Evolutionary conservation across 805 yeast genomes (phyloP).

Genomic region (Scheffersomyces ergatensis): DNA sequence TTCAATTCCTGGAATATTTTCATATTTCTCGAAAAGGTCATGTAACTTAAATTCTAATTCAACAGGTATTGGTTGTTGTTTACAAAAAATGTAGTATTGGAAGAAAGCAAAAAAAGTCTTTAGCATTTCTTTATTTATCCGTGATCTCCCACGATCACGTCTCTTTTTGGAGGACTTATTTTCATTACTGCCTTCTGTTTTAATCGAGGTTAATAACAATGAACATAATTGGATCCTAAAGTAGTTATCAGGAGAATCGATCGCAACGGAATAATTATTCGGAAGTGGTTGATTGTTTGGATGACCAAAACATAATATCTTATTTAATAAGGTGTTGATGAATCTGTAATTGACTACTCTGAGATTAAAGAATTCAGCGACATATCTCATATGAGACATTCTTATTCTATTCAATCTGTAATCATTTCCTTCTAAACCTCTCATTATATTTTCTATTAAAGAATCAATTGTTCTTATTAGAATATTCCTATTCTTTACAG

Average conservation of each 20-base stretch:
- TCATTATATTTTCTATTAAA: slow-evolving; percentile 57
- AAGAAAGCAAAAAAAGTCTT: slow-evolving; percentile 52
- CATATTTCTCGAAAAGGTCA: slow-evolving; percentile 35
- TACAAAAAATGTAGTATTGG: slow-evolving; percentile 69
- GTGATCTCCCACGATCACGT: neutral
- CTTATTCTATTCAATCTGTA: slow-evolving; percentile 59
- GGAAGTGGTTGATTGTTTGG: slow-evolving; percentile 56
- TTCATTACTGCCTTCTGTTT: slow-evolving; percentile 1
- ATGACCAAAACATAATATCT: slow-evolving; percentile 65
- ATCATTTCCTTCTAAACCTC: slow-evolving; percentile 66
- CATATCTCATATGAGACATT: slow-evolving; percentile 56
- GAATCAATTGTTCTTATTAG: slow-evolving; percentile 54
- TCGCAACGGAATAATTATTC: slow-evolving; percentile 33
- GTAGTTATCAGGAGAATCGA: slow-evolving; percentile 68
- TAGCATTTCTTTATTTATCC: slow-evolving; percentile 11
- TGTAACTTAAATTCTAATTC: slow-evolving; percentile 57
- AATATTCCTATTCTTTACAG: slow-evolving; percentile 31
- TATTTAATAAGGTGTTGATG: slow-evolving; percentile 51
- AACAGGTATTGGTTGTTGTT: slow-evolving; percentile 58
- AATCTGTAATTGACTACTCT: slow-evolving; percentile 45
- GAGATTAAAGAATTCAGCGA: slow-evolving; percentile 55
- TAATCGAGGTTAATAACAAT: slow-evolving; percentile 15
- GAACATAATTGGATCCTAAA: slow-evolving; percentile 63
- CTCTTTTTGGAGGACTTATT: slow-evolving; percentile 3
- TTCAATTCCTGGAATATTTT: slow-evolving; percentile 26